phyloP scores from a whole-genome alignment of 2,329 filamentous ascomycete species.

The Gyromitra esculenta region DNA sequence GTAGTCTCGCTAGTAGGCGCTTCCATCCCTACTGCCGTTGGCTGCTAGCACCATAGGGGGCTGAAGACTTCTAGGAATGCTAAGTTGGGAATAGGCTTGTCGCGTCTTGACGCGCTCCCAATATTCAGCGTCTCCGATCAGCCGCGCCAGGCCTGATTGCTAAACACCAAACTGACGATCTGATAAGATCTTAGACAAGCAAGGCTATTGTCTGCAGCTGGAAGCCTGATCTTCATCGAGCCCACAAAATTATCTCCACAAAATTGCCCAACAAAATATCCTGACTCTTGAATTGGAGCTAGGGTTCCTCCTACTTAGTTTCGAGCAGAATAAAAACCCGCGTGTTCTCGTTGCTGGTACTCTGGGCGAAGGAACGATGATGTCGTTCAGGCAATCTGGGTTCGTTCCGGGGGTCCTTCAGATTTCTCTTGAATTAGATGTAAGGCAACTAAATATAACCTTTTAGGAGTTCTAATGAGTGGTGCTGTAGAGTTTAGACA shows the following conservation, averaged over 20 bases:
- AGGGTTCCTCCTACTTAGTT: conserved; percentile 7
- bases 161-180: background rate
- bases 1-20: no score
- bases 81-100: no score
- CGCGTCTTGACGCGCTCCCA: no score
- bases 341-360: conserved; percentile 2
- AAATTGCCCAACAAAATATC: conserved; percentile 1
- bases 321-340: background rate
- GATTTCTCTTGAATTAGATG: background rate
- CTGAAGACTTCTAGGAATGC: no score
- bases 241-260: background rate
- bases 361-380: background rate
- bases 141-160: background rate
- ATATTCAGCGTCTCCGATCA: no score
- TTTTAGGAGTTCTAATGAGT: conserved; percentile 1
- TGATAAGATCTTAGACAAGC: no score
- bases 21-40: no score
- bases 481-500: conserved; percentile 44
- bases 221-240: background rate
- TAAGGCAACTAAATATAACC: conserved; percentile 42
- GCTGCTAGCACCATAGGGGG: no score
- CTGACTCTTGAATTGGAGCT: conserved; percentile 27
- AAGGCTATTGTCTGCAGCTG: no score
- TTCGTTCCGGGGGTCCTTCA: background rate
- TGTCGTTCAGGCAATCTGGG: background rate